Base-by-base conservation (phyloP, 148 eudicot species). In the Vaccinium myrtillus region DNA sequence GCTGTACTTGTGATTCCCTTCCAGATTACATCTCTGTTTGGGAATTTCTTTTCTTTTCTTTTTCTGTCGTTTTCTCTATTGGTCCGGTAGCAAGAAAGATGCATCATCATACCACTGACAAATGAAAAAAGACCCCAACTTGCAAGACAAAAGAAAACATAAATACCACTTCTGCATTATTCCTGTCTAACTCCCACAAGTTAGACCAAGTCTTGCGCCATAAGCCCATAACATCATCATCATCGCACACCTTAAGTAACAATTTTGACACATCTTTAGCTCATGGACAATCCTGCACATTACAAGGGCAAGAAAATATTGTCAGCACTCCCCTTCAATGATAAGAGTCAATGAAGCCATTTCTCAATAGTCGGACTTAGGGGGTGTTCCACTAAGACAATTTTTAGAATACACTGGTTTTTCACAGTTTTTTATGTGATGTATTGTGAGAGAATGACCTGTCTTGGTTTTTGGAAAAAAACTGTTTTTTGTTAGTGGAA, bases 71-170 rank as follows among this genome's bases (percentile, higher is more conserved):
- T 39, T 32, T 6, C 18, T 2, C 43, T 19, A 36, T 32, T 74
- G 6, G 2, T n/a, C n/a, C 11, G 1, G 49, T 74, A 74, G 19
- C 32, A 71, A 18, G 49, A 74, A 32, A 36, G 18, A 15, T 3
- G 39, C 39, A 36, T 36, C 39, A 36, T 36, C 39, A 2, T 36
- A 2, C 39, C 3, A 36, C 3, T 36, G 3, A 36, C 39, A 36
- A 36, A 36, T 36, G 75, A 71, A 71, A 18, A 71, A 71, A 71
- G 75, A 71, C 18, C 39, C 75, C 46, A 6, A 71, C 48, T 71
- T 71, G 9, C 19, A 32, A 32, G 75, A 71, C 75, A 71, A 18
- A 71, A 71, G 75, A 71, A 71, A 71, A 71, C 21, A 32, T 71
- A 9, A 32, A 18, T 27, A 71, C 3, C 36, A 71, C 21, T 30